Evolutionary conservation across 2,329 filamentous ascomycete species (phyloP).

Genomic region (Hawksworthiomyces lignivorus): DNA sequence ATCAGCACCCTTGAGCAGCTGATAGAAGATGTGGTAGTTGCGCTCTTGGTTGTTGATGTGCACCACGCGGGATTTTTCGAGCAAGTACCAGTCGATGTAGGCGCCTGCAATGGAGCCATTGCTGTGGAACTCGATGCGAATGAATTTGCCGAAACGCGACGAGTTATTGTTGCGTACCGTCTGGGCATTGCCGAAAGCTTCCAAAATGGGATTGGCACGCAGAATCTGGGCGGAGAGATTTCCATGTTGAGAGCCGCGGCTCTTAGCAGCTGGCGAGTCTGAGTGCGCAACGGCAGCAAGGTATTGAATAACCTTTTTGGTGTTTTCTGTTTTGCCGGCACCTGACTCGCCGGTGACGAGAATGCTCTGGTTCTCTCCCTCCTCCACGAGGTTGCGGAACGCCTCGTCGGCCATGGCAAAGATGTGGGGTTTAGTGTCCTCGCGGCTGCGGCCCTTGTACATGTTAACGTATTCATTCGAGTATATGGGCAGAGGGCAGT

Average conservation of each 20-base stretch:
- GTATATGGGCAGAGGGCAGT: conserved; percentile 91
- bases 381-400: conserved; percentile 90
- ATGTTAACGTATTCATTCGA: conserved; percentile 95
- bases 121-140: conserved; percentile 88
- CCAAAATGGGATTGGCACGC: conserved; percentile 90
- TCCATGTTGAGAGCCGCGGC: conserved; percentile 54
- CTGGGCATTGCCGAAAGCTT: conserved; percentile 96
- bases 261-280: conserved; percentile 57
- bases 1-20: conserved; percentile 80
- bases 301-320: conserved; percentile 99
- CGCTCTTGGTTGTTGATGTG: conserved; percentile 79
- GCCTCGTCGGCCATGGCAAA: conserved; percentile 97
- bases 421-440: conserved; percentile 95
- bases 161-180: conserved; percentile 98
- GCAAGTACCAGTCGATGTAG: conserved; percentile 96
- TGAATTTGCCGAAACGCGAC: conserved; percentile 97
- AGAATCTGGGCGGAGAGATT: conserved; percentile 95
- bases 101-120: conserved; percentile 87
- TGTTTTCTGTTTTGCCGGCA: conserved; percentile 97
- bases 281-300: conserved; percentile 86
- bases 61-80: conserved; percentile 97
- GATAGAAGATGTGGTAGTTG: conserved; percentile 97
- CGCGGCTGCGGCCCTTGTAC: conserved; percentile 85
- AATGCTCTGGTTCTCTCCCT: conserved; percentile 94
- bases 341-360: conserved; percentile 96